phyloP scores from a whole-genome alignment of 805 yeast genomes.

The Candida corydali region DNA sequence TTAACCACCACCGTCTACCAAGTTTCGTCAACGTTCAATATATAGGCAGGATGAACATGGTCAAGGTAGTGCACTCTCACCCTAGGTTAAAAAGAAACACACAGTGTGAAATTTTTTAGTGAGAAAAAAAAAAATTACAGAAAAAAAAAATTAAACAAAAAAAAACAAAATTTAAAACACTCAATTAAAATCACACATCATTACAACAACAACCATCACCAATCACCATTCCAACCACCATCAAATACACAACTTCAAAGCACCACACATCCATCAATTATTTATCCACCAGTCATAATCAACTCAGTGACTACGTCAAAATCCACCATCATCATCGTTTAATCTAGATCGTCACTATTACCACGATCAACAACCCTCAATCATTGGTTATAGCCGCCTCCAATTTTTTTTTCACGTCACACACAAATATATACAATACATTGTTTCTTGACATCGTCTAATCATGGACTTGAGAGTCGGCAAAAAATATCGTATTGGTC shows the following conservation, averaged over 20 bases:
- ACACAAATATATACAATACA: no score
- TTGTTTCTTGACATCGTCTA: background rate
- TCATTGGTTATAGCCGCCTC: constrained; percentile 2
- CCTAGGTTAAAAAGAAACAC: no score
- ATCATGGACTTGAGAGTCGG: constrained; percentile 49
- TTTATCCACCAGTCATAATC: background rate
- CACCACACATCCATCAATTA: background rate
- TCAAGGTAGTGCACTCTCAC: background rate
- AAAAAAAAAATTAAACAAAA: background rate
- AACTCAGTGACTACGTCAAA: no score
- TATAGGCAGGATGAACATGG: no score
- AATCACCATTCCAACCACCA: background rate
- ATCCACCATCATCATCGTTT: no score
- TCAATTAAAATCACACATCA: background rate
- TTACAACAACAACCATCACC: background rate
- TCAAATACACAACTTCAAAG: background rate
- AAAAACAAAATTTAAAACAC: background rate
- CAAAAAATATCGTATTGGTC: constrained; percentile 87
- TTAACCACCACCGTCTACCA: no score
- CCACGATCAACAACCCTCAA: no score
- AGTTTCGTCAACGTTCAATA: no score
- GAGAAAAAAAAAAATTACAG: background rate
- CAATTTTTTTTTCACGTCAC: no score
- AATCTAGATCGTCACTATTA: no score
- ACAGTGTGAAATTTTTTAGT: no score